These are phyloP conservation scores for Claviceps fusiformis DNA, from an alignment of 2,329 filamentous ascomycete genomes.

Conservation along the genomic window DNA sequence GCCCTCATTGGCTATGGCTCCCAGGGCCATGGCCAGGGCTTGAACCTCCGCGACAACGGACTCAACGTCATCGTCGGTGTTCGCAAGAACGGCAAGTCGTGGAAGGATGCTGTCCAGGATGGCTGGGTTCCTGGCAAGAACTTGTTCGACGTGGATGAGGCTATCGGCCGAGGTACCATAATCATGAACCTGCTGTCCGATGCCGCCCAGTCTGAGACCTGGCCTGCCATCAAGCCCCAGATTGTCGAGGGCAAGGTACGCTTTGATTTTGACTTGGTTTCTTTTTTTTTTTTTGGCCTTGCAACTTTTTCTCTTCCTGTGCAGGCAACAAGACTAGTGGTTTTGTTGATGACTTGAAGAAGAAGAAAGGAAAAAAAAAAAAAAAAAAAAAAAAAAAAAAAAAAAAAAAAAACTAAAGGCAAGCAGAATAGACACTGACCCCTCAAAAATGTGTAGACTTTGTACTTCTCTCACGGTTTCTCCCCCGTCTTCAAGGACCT, in stretches of 20 bases:
- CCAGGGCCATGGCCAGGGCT: conserved; percentile 96
- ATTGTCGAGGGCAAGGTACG: conserved; percentile 94
- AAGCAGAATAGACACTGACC: background rate
- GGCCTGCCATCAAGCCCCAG: conserved; percentile 96
- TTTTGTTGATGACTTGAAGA: no score
- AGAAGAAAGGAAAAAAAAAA: no score
- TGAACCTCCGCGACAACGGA: conserved; percentile 99
- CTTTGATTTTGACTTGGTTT: background rate
- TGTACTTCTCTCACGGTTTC: conserved; percentile 99
- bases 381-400: no score
- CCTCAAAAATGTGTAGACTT: conserved; percentile 47
- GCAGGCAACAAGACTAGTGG: no score
- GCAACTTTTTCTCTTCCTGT: no score
- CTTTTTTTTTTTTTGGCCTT: background rate
- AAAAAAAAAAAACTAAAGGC: no score
- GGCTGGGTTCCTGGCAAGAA: conserved; percentile 98
- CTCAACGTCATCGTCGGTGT: conserved; percentile 98
- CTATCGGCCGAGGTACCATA: conserved; percentile 84
- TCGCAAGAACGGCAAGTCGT: conserved; percentile 94
- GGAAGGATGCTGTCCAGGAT: conserved; percentile 94
- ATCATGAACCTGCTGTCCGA: conserved; percentile 99
- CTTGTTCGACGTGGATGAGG: conserved; percentile 96
- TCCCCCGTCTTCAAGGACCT: conserved; percentile 99
- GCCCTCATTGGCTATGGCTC: conserved; percentile 97
- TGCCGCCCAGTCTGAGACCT: conserved; percentile 96